These are phyloP conservation scores for Boletus sp. DNA, from an alignment of 768 basidiomycete species.

Conservation along the genomic window DNA sequence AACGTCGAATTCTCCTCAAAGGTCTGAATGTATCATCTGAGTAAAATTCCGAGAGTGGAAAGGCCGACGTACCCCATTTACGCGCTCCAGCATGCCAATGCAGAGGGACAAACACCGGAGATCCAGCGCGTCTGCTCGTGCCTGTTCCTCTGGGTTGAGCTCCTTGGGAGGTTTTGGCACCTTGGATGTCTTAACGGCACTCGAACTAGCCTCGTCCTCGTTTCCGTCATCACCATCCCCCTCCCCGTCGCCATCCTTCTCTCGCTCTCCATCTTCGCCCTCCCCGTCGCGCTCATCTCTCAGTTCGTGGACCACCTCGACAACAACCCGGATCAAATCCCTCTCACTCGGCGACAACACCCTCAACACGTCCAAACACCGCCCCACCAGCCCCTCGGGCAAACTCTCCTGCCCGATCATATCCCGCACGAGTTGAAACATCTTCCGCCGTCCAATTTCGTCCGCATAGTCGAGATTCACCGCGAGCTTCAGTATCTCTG, in stretches of 20 bases:
- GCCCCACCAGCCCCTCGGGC: constrained; percentile 64
- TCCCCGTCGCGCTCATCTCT: constrained; percentile 46
- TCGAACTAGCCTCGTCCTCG: constrained; percentile 4
- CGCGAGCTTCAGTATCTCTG: constrained; percentile 77
- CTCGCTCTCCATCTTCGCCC: constrained; percentile 38
- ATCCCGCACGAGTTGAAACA: constrained; percentile 80
- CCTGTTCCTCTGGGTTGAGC: constrained; percentile 58
- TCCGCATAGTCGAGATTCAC: constrained; percentile 86
- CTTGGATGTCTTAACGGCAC: constrained; percentile 14
- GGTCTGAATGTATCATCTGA: constrained; percentile 30
- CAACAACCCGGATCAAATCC: constrained; percentile 84
- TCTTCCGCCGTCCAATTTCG: constrained; percentile 85
- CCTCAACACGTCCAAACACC: constrained; percentile 80
- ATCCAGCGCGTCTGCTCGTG: constrained; percentile 60
- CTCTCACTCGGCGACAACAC: constrained; percentile 69
- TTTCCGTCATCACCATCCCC: constrained; percentile 16
- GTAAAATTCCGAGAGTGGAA: neutral
- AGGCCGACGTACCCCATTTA: constrained; percentile 63
- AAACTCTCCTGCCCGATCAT: constrained; percentile 75
- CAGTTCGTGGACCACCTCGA: constrained; percentile 82
- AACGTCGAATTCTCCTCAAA: constrained; percentile 68
- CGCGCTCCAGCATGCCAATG: constrained; percentile 81
- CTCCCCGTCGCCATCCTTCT: constrained; percentile 30
- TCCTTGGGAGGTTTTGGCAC: constrained; percentile 29
- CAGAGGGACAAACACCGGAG: constrained; percentile 72